Evolutionary conservation across 106 monocot species (phyloP), one percentile per base, ranked within the genome.

Genomic region (Dendrobium catenatum): DNA sequence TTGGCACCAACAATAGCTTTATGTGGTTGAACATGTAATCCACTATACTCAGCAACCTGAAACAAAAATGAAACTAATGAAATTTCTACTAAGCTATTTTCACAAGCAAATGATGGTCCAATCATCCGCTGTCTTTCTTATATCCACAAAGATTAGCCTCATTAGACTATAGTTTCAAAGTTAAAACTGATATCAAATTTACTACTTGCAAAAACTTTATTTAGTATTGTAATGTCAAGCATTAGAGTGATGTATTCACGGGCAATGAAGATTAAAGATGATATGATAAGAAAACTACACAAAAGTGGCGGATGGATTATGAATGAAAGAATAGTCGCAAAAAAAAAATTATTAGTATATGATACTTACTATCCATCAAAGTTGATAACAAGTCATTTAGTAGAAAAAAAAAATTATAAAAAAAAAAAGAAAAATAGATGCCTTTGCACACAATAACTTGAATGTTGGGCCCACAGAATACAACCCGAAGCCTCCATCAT

Each of bases 1-100:
- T 93, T 91, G 2, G 84, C 89, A 47, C 93, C 90, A 86, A 91
- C 96, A 83, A 96, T 94, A 80, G 94, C 96, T 73, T 96, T 96
- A 85, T 96, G 96, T 16, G 93, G 93, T 72, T 96, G 96, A 59
- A 96, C 90, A 77, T 85, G 78, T 83, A 96, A 80, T 64, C 96
- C 96, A 66, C 81, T 96, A 85, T 90, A 81, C 77, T 96, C 96
- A 81, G 88, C 87, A 49, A 96, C 94, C 96, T 96, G 76, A 29
- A 82, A 80, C 6, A 37, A 56, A 42, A 54, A 24, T 2, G 37
- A 1, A 37, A 70, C 33, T 37, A 70, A 70, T 70, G 64, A 64
- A 64, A 31, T 37, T 37, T 70, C 70, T 37, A 70, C 13, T 10
- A 37, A 70, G 24, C 22, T 24, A 22, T 64, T 26, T 64, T 64